Conservation (phyloP, 2,329 filamentous ascomycete genomes). For the Periconia digitata region DNA sequence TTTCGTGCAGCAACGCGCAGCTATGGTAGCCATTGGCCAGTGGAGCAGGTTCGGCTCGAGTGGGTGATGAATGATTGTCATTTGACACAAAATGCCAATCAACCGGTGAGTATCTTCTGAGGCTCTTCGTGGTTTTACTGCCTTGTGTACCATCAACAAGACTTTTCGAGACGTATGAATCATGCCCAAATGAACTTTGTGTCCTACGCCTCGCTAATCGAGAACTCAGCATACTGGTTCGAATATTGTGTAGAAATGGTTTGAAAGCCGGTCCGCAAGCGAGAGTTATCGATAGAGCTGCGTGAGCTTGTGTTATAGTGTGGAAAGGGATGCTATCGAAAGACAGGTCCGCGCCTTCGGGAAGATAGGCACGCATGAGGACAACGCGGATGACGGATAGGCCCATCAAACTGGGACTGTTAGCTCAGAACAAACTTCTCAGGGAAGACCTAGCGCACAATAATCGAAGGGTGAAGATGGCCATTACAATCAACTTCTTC, state of each 20-base stretch:
- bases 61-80: not conserved
- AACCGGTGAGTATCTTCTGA: not conserved
- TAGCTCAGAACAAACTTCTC: not conserved
- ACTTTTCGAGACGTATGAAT: conserved; percentile 14
- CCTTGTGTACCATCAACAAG: not conserved
- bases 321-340: conserved; percentile 24
- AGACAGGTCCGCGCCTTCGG: conserved; percentile 11
- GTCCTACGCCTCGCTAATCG: conserved; percentile 17
- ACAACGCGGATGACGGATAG: conserved; percentile 23
- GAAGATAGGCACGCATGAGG: conserved; percentile 16
- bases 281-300: conserved; percentile 23
- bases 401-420: conserved; percentile 19
- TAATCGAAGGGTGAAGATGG: conserved; percentile 22
- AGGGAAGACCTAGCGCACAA: conserved; percentile 11
- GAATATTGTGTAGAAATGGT: conserved; percentile 16
- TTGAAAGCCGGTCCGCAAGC: conserved; percentile 24
- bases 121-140: not conserved
- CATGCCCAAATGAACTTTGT: conserved; percentile 24
- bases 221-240: conserved; percentile 7
- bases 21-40: not conserved
- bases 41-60: not conserved
- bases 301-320: conserved; percentile 25
- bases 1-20: not conserved
- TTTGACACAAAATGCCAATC: not conserved
- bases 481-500: conserved; percentile 17